Percentiles rank a stretch among this genome's conserved stretches.
Conservation (phyloP, 768 basidiomycete species). For the Termitomyces sp. region DNA sequence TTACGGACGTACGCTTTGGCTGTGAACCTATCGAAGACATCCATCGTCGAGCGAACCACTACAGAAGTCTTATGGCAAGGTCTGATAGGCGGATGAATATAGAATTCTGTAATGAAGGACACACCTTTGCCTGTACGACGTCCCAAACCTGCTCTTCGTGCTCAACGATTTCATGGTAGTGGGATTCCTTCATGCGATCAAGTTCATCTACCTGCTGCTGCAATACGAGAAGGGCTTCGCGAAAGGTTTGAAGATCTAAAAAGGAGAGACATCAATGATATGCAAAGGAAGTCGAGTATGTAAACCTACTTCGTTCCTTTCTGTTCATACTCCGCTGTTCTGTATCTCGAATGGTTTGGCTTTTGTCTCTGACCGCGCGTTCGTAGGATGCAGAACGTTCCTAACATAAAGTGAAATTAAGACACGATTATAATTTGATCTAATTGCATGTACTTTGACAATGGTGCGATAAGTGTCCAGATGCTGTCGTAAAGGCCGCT, state of each 20-base stretch:
- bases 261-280: slow-evolving; percentile 11
- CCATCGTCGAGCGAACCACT: slow-evolving; percentile 86
- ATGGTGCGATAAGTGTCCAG: slow-evolving; percentile 74
- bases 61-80: slow-evolving; percentile 58
- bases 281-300: neutral
- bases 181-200: slow-evolving; percentile 77
- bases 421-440: neutral
- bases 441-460: slow-evolving; percentile 50
- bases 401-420: slow-evolving; percentile 30
- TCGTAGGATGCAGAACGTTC: slow-evolving; percentile 88
- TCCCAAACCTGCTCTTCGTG: slow-evolving; percentile 98
- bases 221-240: slow-evolving; percentile 75
- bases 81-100: slow-evolving; percentile 10
- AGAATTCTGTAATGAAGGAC: slow-evolving; percentile 9
- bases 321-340: slow-evolving; percentile 82
- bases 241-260: slow-evolving; percentile 83
- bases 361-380: slow-evolving; percentile 77
- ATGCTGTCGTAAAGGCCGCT: slow-evolving; percentile 84
- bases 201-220: slow-evolving; percentile 91
- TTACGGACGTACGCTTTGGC: slow-evolving; percentile 69
- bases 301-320: slow-evolving; percentile 75
- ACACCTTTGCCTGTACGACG: slow-evolving; percentile 79
- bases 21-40: slow-evolving; percentile 85
- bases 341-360: slow-evolving; percentile 78
- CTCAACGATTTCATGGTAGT: slow-evolving; percentile 87